Conservation (phyloP, 768 basidiomycete genomes). For the Tylopilus subfusipes region DNA sequence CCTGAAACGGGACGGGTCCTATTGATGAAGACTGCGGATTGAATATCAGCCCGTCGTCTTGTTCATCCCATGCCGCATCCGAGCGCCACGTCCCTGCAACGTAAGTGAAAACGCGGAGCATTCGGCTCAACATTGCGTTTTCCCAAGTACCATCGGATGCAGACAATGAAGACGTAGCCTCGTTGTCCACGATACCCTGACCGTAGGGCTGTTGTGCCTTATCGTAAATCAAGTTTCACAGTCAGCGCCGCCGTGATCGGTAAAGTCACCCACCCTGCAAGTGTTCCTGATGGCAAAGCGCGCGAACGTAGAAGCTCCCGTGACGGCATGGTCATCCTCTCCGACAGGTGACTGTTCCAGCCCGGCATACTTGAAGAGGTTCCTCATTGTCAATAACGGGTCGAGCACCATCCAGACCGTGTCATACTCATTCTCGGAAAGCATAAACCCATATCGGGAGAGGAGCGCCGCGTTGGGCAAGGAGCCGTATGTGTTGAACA, state of each 20-base stretch:
- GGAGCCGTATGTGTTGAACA: constrained; percentile 78
- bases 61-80: constrained; percentile 27
- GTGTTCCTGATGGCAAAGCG: constrained; percentile 24
- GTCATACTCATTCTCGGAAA: constrained; percentile 73
- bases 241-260: constrained; percentile 25
- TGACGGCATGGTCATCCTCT: constrained; percentile 18
- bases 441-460: constrained; percentile 65
- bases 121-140: constrained; percentile 5
- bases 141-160: constrained; percentile 12
- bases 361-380: constrained; percentile 12
- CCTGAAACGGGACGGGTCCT: constrained; percentile 14
- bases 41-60: constrained; percentile 24
- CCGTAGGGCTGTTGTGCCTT: constrained; percentile 14
- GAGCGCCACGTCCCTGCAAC: constrained; percentile 21
- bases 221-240: constrained; percentile 17
- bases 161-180: constrained; percentile 3
- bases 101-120: constrained; percentile 20
- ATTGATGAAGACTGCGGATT: constrained; percentile 22
- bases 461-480: constrained; percentile 66
- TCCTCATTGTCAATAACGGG: constrained; percentile 15
- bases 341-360: constrained; percentile 2
- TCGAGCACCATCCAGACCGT: constrained; percentile 36
- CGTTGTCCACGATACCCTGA: constrained; percentile 20
- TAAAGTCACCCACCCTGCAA: constrained; percentile 20
- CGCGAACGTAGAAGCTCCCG: constrained; percentile 3